phyloP scores from a whole-genome alignment of 2,329 filamentous ascomycete species.

The Macrophomina phaseolina region DNA sequence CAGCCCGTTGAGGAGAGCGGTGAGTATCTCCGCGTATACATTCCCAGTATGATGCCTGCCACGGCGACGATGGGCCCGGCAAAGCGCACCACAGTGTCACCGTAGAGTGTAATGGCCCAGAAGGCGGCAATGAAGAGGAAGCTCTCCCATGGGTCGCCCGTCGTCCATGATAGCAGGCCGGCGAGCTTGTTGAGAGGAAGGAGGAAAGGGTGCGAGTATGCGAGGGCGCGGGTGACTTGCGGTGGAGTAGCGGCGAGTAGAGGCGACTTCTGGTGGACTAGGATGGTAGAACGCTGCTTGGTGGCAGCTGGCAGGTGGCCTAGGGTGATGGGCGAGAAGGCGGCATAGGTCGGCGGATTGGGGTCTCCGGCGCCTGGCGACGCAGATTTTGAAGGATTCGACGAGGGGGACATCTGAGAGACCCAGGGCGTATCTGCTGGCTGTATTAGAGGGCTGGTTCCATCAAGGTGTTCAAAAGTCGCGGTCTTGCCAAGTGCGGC shows the following conservation, averaged over 20 bases:
- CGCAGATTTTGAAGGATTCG: conserved; percentile 42
- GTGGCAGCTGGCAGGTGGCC: conserved; percentile 70
- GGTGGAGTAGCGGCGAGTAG: conserved; percentile 91
- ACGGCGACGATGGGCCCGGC: conserved; percentile 86
- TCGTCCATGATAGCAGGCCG: conserved; percentile 92
- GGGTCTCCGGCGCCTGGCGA: conserved; percentile 49
- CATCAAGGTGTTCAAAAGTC: conserved; percentile 23
- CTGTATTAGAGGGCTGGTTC: conserved; percentile 16
- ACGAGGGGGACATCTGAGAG: conserved; percentile 48
- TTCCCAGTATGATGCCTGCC: conserved; percentile 79
- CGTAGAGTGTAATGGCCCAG: conserved; percentile 87
- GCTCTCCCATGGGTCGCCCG: conserved; percentile 93
- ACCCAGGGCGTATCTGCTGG: conserved; percentile 47
- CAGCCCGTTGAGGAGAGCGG: conserved; percentile 86
- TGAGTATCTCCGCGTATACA: conserved; percentile 91
- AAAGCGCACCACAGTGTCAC: conserved; percentile 79
- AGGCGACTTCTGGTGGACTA: conserved; percentile 96
- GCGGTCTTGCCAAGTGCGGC: conserved; percentile 48
- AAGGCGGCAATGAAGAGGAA: conserved; percentile 85
- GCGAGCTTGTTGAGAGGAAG: conserved; percentile 84
- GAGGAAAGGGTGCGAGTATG: conserved; percentile 94
- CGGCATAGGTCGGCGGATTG: conserved; percentile 76
- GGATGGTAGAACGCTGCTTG: conserved; percentile 84
- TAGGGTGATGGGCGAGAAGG: conserved; percentile 85
- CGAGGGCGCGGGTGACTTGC: conserved; percentile 89